These are phyloP conservation scores for Boletus fagicola DNA, from an alignment of 768 basidiomycete species.

Conservation along the genomic window DNA sequence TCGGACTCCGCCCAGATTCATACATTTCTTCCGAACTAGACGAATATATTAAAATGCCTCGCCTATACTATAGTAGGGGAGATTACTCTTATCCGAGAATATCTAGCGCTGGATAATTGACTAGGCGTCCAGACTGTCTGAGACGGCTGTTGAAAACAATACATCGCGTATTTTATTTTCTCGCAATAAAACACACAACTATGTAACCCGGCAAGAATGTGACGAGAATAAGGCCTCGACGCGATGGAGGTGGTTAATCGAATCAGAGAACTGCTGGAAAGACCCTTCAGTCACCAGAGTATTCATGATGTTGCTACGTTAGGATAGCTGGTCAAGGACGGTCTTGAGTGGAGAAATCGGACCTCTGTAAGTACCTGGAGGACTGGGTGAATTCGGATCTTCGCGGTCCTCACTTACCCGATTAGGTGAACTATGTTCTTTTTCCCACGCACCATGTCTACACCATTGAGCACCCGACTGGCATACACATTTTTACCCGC, in stretches of 20 bases:
- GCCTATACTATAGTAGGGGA: neutral
- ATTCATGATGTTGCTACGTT: too few species aligned
- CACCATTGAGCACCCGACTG: slow-evolving; percentile 8
- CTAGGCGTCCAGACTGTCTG: neutral
- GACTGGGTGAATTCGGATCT: too few species aligned
- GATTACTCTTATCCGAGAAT: neutral
- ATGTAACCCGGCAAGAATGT: neutral
- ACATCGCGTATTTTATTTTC: neutral
- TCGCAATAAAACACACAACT: neutral
- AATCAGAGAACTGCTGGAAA: neutral
- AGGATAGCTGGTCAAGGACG: too few species aligned
- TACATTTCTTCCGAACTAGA: neutral
- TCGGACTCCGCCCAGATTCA: neutral
- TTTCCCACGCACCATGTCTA: slow-evolving; percentile 27
- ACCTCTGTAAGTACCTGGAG: too few species aligned
- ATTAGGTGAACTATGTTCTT: neutral
- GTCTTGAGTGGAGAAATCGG: too few species aligned
- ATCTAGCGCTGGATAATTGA: neutral
- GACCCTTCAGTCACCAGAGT: neutral
- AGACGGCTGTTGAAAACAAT: neutral
- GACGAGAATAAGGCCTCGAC: neutral
- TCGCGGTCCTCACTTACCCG: neutral
- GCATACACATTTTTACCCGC: neutral
- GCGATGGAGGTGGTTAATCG: neutral
- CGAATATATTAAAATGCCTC: neutral